Evolutionary conservation across 2,329 filamentous ascomycete genomes (phyloP).

Genomic region (Tolypocladium album): DNA sequence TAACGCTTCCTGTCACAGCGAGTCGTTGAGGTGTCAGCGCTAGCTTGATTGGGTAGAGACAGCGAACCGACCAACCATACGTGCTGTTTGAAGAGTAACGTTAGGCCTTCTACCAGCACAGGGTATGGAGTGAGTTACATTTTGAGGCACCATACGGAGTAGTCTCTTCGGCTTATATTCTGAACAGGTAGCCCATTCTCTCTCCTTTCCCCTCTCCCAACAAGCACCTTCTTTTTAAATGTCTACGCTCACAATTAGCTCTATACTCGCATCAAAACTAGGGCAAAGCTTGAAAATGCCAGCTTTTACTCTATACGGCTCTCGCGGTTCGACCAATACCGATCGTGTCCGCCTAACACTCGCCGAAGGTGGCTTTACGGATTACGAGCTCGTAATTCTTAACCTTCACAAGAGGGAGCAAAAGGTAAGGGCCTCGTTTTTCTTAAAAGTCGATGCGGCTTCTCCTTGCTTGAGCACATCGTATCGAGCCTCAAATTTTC

Average conservation of each 20-base stretch:
- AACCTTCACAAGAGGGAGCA: slow-evolving; percentile 29
- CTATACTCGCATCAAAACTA: slow-evolving; percentile 14
- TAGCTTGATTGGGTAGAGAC: slow-evolving; percentile 15
- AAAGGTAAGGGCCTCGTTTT: slow-evolving; percentile 17
- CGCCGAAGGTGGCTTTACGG: slow-evolving; percentile 30
- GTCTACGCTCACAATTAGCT: slow-evolving; percentile 15
- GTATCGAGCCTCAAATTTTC: too few relatives aligned
- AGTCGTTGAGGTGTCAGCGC: neutral
- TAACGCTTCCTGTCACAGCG: too few relatives aligned
- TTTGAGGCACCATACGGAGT: too few relatives aligned
- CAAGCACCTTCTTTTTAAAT: slow-evolving; percentile 5
- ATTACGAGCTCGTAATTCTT: slow-evolving; percentile 27
- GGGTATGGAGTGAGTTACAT: too few relatives aligned
- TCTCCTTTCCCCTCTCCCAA: too few relatives aligned
- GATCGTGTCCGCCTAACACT: slow-evolving; percentile 31
- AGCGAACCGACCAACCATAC: slow-evolving; percentile 22
- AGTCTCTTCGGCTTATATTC: neutral
- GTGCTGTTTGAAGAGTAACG: neutral
- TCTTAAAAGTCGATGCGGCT: too few relatives aligned
- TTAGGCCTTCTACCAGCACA: too few relatives aligned
- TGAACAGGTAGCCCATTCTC: neutral
- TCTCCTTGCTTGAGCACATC: too few relatives aligned
- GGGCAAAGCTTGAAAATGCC: slow-evolving; percentile 25
- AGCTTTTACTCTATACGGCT: slow-evolving; percentile 29
- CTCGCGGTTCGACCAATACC: slow-evolving; percentile 28